phyloP scores from a whole-genome alignment of 1,139 yeast species.

The Sugiyamaella grinbergsii region DNA sequence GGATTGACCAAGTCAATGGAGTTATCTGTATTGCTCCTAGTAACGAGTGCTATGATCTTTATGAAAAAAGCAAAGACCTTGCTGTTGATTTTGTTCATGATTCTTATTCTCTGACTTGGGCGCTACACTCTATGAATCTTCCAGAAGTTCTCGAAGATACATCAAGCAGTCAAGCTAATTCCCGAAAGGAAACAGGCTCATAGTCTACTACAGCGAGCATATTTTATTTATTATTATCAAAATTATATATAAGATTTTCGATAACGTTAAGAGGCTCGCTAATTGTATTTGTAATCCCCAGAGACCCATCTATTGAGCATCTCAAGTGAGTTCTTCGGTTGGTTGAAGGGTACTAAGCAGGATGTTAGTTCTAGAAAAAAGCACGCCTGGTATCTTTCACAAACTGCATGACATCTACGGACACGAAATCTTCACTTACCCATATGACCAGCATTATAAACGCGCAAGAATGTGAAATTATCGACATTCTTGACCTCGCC shows the following conservation, averaged over 20 bases:
- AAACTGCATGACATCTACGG: too few relatives aligned
- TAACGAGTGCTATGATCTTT: constrained; percentile 2
- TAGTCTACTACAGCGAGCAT: too few relatives aligned
- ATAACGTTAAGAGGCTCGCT: neutral
- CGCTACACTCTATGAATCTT: constrained; percentile 6
- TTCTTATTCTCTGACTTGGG: constrained; percentile 17
- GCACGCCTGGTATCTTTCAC: too few relatives aligned
- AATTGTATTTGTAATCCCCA: constrained; percentile 40
- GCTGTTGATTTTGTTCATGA: constrained; percentile 7
- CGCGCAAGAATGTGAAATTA: constrained; percentile 61
- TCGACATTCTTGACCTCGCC: constrained; percentile 61
- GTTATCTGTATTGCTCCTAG: constrained; percentile 2
- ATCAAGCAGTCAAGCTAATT: too few relatives aligned
- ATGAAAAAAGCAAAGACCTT: constrained; percentile 4
- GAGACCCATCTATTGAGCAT: constrained; percentile 79
- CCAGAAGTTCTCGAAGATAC: constrained; percentile 2
- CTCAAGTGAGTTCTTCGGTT: constrained; percentile 70
- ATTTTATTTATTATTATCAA: neutral
- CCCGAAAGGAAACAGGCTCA: too few relatives aligned
- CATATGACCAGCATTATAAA: constrained; percentile 70
- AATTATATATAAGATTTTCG: constrained; percentile 1
- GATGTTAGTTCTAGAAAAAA: constrained; percentile 5
- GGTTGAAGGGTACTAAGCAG: constrained; percentile 64
- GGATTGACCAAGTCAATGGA: constrained; percentile 9
- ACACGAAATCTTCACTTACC: constrained; percentile 34